Percentiles rank a stretch among this genome's conserved stretches.
These are phyloP conservation scores for Inga oerstediana DNA, from an alignment of 306 rosid genomes.

Conservation along the genomic window DNA sequence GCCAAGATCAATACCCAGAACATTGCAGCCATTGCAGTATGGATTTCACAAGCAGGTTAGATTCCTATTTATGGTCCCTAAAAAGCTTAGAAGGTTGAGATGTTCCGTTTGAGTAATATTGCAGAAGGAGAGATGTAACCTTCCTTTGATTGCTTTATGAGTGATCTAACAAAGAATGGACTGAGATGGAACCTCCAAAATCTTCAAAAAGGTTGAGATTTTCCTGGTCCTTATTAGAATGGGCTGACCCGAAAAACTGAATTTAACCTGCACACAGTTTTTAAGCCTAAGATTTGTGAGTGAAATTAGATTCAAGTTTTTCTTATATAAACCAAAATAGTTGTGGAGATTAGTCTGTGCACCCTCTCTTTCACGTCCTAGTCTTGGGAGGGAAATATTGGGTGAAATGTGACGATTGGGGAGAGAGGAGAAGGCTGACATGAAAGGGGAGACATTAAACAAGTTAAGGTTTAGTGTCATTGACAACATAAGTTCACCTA, in stretches of 20 bases:
- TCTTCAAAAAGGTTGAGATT: background rate
- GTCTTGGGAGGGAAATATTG: conserved; percentile 4
- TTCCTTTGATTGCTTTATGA: conserved; percentile 55
- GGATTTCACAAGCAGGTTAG: conserved; percentile 17
- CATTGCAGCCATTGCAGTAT: conserved; percentile 37
- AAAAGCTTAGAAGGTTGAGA: conserved; percentile 26
- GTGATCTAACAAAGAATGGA: conserved; percentile 39
- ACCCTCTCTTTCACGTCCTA: background rate
- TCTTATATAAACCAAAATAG: background rate
- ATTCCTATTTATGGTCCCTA: conserved; percentile 40
- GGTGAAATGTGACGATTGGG: conserved; percentile 9
- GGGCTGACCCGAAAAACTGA: background rate
- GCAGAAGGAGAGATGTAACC: conserved; percentile 44
- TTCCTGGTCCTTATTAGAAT: background rate
- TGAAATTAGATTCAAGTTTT: background rate
- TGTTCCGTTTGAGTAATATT: conserved; percentile 23
- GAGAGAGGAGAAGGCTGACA: background rate
- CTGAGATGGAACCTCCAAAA: background rate
- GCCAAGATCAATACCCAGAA: conserved; percentile 45
- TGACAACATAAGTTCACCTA: conserved; percentile 45
- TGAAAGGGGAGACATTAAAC: background rate
- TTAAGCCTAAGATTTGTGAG: background rate
- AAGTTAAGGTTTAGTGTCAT: background rate
- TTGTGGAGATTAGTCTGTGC: background rate
- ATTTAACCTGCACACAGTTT: background rate